Percentiles rank a stretch among this genome's conserved stretches.
Evolutionary conservation across 306 rosid genomes (phyloP).

Genomic region (Rubus idaeus): DNA sequence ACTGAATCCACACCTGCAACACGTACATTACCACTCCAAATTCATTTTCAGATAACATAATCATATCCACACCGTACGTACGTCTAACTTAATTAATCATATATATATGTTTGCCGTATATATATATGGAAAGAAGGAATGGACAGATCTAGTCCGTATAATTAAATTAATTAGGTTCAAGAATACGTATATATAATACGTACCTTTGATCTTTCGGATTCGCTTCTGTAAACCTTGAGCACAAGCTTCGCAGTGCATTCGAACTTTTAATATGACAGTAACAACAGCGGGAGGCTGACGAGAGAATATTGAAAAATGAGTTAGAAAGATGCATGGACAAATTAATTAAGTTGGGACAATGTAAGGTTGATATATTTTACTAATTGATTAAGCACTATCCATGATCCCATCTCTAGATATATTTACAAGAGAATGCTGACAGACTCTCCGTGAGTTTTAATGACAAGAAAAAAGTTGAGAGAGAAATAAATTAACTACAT

Average conservation of each 20-base stretch:
- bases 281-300: constrained; percentile 63
- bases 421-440: too few relatives aligned
- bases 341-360: too few relatives aligned
- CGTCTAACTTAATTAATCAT: background rate
- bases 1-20: constrained; percentile 92
- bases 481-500: too few relatives aligned
- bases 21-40: background rate
- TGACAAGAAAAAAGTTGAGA: too few relatives aligned
- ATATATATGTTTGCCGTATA: background rate
- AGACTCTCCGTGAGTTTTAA: too few relatives aligned
- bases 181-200: background rate
- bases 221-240: constrained; percentile 74
- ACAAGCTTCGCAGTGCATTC: constrained; percentile 95
- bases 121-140: background rate
- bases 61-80: background rate
- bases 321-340: background rate
- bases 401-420: too few relatives aligned
- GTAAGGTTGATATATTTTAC: too few relatives aligned
- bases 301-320: constrained; percentile 10
- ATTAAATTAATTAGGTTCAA: background rate
- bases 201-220: constrained; percentile 85
- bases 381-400: too few relatives aligned
- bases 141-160: background rate
- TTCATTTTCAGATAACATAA: background rate
- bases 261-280: constrained; percentile 59